Evolutionary conservation across 2,329 filamentous ascomycete genomes (phyloP), one percentile per base, ranked within the genome.

Genomic region (Xylariaceae sp.): DNA sequence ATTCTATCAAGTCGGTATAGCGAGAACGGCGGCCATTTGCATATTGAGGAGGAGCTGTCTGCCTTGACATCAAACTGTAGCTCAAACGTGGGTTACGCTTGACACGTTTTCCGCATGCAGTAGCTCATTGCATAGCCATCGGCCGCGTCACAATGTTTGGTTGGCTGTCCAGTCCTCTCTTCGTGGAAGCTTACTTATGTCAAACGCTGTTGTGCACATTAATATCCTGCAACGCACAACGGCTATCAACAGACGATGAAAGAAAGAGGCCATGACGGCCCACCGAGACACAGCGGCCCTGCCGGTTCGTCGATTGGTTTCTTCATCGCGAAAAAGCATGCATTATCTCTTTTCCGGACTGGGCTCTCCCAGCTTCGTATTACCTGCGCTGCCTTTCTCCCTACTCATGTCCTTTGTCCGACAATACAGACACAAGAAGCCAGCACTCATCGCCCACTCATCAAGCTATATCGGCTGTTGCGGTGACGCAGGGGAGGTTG

Each of bases 61-160:
- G 41, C 29, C 35, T 44, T 39, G 41, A 57, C 45, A 48, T 48
- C 37, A 40, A 35, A 36, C 23, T 39, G 35, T 57, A 39, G 26
- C 49, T 30, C 36, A 18, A 54, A 57, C 46, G 42, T 53, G 53
- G 42, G 39, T 53, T 2, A 24, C 10, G 46, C 45, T 4, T 37
- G 40, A 26, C 20, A 18, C 2, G 40, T 18, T 37, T 21, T 13
- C 49, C 45, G 36, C 43, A 23, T 47, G 33, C 35, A 45, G 21
- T 37, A 46, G 35, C 35, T 46, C 36, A 58, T 43, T 65, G 52
- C 62, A 64, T 64, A 52, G 37, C 48, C 49, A 51, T 54, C 48
- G 53, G 47, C 55, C 37, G 57, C 43, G 33, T 44, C 45, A 33
- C 49, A 37, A 49, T 49, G 54, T 53, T 48, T 39, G 57, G 35